phyloP scores from a whole-genome alignment of 2,329 filamentous ascomycete species.

The Piedraia hortae region DNA sequence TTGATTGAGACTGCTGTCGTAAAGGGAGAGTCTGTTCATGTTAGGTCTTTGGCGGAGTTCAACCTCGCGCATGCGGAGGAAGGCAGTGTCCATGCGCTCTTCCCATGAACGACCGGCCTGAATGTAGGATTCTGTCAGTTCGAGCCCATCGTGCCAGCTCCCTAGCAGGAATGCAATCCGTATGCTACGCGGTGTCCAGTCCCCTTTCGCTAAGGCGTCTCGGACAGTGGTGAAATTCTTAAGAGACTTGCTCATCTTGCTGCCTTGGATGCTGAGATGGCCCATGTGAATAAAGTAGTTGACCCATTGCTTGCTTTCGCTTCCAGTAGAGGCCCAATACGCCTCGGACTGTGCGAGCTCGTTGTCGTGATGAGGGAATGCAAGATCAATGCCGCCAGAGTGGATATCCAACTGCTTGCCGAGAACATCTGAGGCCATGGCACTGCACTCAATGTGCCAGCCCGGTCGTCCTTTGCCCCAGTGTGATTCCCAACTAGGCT shows the following conservation, averaged over 20 bases:
- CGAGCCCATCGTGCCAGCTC: constrained; percentile 71
- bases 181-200: constrained; percentile 54
- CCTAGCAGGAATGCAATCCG: constrained; percentile 71
- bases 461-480: constrained; percentile 77
- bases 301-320: constrained; percentile 39
- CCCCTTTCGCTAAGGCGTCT: constrained; percentile 39
- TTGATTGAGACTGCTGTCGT: constrained; percentile 10
- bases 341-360: constrained; percentile 75
- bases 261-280: constrained; percentile 64
- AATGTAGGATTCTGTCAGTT: constrained; percentile 64
- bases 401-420: constrained; percentile 75
- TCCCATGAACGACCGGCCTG: constrained; percentile 51
- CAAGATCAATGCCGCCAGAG: constrained; percentile 72
- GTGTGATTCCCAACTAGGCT: constrained; percentile 66
- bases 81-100: constrained; percentile 44
- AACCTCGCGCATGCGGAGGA: constrained; percentile 28
- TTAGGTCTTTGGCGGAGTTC: constrained; percentile 5
- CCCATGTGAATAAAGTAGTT: constrained; percentile 95
- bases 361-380: constrained; percentile 82
- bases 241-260: constrained; percentile 85
- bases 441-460: constrained; percentile 94
- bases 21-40: too few relatives aligned
- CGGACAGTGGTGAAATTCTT: constrained; percentile 93
- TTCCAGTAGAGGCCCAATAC: constrained; percentile 30
- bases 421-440: constrained; percentile 78